Evolutionary conservation across 2,329 filamentous ascomycete genomes (phyloP).

Genomic region (Alternaria brassicicola): DNA sequence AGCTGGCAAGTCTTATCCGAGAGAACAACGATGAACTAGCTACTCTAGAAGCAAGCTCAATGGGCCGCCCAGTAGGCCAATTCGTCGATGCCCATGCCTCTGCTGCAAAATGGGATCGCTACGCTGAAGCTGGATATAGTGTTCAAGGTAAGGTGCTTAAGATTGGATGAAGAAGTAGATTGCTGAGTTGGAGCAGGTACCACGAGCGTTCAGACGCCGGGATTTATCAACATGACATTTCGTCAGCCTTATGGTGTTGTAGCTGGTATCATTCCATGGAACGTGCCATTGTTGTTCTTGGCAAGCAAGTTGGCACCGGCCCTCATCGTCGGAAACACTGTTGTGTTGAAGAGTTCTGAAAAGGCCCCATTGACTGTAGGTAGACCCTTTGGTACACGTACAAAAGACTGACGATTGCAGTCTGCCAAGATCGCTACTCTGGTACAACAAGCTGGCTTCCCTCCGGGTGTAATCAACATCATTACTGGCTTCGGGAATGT

Average conservation of each 20-base stretch:
- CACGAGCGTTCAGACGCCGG: conserved; percentile 64
- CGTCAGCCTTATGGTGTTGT: conserved; percentile 79
- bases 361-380: conserved; percentile 72
- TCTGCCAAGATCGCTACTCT: conserved; percentile 81
- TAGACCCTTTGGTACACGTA: conserved; percentile 53
- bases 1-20: conserved; percentile 75
- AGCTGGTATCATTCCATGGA: conserved; percentile 76
- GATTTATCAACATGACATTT: conserved; percentile 68
- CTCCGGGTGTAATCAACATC: conserved; percentile 79
- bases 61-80: conserved; percentile 83
- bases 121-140: conserved; percentile 76
- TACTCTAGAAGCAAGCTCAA: conserved; percentile 81
- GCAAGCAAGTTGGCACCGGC: conserved; percentile 38
- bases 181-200: conserved; percentile 56
- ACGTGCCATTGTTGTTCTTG: conserved; percentile 38
- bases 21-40: conserved; percentile 83
- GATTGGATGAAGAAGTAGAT: background rate
- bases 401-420: conserved; percentile 64
- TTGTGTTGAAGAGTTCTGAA: conserved; percentile 45
- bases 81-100: conserved; percentile 78
- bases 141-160: conserved; percentile 57
- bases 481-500: conserved; percentile 79
- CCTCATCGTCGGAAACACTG: conserved; percentile 43
- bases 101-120: conserved; percentile 79
- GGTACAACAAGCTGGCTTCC: conserved; percentile 78